Percentiles rank a stretch among this genome's conserved stretches.
Conservation (phyloP, 148 eudicot genomes). For the Oxyria digyna region DNA sequence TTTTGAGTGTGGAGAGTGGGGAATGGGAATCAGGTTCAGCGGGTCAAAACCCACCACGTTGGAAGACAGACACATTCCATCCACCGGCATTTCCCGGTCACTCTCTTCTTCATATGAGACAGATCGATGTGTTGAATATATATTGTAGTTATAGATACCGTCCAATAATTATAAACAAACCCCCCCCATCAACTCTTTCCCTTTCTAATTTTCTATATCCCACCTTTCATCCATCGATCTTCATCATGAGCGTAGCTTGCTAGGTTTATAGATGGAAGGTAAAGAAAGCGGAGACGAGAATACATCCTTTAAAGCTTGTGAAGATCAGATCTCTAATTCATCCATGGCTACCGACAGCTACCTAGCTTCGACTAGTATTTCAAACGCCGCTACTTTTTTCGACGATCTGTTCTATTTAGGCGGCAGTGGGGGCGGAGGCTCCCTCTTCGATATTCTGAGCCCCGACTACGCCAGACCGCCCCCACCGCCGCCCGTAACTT, state of each 20-base stretch:
- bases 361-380: too few relatives aligned
- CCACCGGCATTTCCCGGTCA: slow-evolving; percentile 1
- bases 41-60: slow-evolving; percentile 6
- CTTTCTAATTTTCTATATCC: too few relatives aligned
- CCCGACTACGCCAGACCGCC: not conserved
- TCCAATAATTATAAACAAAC: too few relatives aligned
- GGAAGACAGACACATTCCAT: not conserved
- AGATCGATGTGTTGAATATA: not conserved
- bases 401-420: not conserved
- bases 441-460: not conserved
- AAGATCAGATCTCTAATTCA: not conserved
- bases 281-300: not conserved
- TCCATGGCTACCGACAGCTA: not conserved
- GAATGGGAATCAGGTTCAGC: slow-evolving; percentile 2
- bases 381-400: not conserved
- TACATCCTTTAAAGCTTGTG: not conserved
- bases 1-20: not conserved
- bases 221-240: too few relatives aligned
- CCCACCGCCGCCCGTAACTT: not conserved
- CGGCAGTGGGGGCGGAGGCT: not conserved
- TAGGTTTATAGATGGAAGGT: not conserved
- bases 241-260: not conserved
- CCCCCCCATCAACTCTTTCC: too few relatives aligned
- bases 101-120: not conserved
- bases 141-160: not conserved